Evolutionary conservation across 2,329 filamentous ascomycete genomes (phyloP).

Genomic region (Cucurbitaria berberidis): DNA sequence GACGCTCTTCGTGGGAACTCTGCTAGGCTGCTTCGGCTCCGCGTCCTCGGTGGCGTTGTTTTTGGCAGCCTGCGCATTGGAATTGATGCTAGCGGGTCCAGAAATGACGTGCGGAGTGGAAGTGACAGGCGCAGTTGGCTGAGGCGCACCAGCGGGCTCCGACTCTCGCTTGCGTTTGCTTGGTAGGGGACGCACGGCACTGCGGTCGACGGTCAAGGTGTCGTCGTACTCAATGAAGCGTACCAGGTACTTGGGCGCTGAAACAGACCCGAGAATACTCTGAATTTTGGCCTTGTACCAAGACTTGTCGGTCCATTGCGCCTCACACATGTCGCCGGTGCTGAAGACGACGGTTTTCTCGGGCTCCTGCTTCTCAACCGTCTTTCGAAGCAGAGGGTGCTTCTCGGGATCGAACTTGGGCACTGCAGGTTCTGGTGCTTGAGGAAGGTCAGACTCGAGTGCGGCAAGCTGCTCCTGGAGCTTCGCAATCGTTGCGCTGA

Average conservation of each 20-base stretch:
- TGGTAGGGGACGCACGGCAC: slow-evolving; percentile 41
- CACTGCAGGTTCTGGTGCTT: slow-evolving; percentile 42
- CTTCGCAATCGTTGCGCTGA: slow-evolving; percentile 75
- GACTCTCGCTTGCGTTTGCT: slow-evolving; percentile 74
- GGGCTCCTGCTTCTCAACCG: slow-evolving; percentile 49
- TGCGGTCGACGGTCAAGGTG: slow-evolving; percentile 72
- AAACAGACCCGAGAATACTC: slow-evolving; percentile 90
- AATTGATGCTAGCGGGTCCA: slow-evolving; percentile 70
- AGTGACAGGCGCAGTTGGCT: slow-evolving; percentile 45
- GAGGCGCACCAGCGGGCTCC: slow-evolving; percentile 69
- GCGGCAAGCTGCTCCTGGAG: slow-evolving; percentile 69
- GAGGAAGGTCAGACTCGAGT: slow-evolving; percentile 56
- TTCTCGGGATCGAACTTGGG: slow-evolving; percentile 79
- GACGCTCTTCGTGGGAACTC: slow-evolving; percentile 88
- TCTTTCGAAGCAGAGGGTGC: slow-evolving; percentile 71
- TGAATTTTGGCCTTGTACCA: slow-evolving; percentile 95
- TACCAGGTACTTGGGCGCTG: slow-evolving; percentile 89
- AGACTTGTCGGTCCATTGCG: slow-evolving; percentile 88
- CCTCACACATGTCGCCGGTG: slow-evolving; percentile 88
- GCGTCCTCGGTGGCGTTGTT: slow-evolving; percentile 68
- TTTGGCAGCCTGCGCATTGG: slow-evolving; percentile 67
- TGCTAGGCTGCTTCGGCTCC: slow-evolving; percentile 71
- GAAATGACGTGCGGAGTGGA: slow-evolving; percentile 63
- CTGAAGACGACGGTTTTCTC: slow-evolving; percentile 65
- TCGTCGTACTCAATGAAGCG: slow-evolving; percentile 95